Base-by-base conservation (phyloP, 2,329 filamentous ascomycete genomes). In the Aspergillus fischeri region DNA sequence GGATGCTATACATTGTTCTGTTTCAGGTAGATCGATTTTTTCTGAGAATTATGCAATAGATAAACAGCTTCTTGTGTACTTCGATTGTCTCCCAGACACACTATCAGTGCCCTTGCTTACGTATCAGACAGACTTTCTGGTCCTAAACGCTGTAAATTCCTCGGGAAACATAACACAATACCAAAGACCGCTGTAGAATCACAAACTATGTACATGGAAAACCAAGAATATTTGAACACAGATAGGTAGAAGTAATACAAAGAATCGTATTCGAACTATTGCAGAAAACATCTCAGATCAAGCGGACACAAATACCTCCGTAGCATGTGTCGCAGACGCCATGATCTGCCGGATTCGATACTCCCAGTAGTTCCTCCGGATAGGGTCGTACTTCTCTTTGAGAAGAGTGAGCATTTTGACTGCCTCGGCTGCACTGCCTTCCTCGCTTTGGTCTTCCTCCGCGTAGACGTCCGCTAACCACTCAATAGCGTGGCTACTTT, bases 351-450 rank as follows among this genome's bases (percentile, higher is more conserved):
- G 75, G 70, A 85, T 86, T 69, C 84, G 81, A 77, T 89, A 96
- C 67, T 90, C 87, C 94, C 94, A 99, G 76, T 97, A 99, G 62
- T 92, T 93, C 63, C 86, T 87, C 57, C 94, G 82, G 59, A 99
- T 88, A 6, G 90, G 91, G 80, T 99, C 94, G 83, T 92, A 99
- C 78, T 87, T 92, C 68, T 88, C 86, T 50, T 85, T 88, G 68
- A 99, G 73, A 60, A 95, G 78, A 57, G 83, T 83, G 67, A 97
- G 75, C 59, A 89, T 91, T 68, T 85, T 75, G 54, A 80, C 84
- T 1, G 92, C 92, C 71, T 85, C 82, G 20, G 42, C 49, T 14
- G 54, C 41, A 51, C 27, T 24, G 82, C 80, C 63, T 72, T 60
- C 21, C 5, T 77, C 73, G 1, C 78, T 79, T 1, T 83, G 59